Evolutionary conservation across 192 early-diverging fungal genomes (phyloP).

Genomic region (Bifiguratus adelaidae): DNA sequence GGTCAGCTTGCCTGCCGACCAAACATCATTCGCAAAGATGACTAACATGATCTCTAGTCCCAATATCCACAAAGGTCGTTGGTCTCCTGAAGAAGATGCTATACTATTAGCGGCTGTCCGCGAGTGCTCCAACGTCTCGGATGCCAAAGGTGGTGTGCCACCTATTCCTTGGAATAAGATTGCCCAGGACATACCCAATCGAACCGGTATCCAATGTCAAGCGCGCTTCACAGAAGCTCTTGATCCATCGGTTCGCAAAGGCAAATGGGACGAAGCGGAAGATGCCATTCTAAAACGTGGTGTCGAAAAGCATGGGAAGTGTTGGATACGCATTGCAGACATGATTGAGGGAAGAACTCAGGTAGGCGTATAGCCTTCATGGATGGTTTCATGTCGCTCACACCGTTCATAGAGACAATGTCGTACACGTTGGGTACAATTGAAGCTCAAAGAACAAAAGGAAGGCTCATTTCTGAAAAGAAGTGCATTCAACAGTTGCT

Average conservation of each 20-base stretch:
- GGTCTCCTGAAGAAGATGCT: constrained; percentile 35
- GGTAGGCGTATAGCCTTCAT: constrained; percentile 9
- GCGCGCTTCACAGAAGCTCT: constrained; percentile 49
- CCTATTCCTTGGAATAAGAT: constrained; percentile 38
- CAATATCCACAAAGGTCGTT: constrained; percentile 36
- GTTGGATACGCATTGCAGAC: constrained; percentile 52
- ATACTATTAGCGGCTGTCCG: constrained; percentile 23
- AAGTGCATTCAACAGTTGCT: too few relatives aligned
- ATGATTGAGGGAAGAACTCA: constrained; percentile 42
- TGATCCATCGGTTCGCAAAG: constrained; percentile 40
- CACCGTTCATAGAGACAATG: constrained; percentile 27
- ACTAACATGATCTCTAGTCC: constrained; percentile 12
- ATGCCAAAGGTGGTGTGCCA: constrained; percentile 16
- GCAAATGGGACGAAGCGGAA: constrained; percentile 37
- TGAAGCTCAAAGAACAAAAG: constrained; percentile 28
- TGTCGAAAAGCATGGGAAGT: constrained; percentile 22
- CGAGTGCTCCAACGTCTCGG: constrained; percentile 25
- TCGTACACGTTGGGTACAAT: constrained; percentile 47
- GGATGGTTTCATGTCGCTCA: constrained; percentile 3
- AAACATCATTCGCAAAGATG: neutral
- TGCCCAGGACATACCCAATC: constrained; percentile 29
- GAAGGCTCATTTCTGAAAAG: too few relatives aligned
- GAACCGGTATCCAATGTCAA: constrained; percentile 49
- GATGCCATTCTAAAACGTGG: constrained; percentile 43
- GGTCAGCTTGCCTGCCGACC: too few relatives aligned